Evolutionary conservation across 2,329 filamentous ascomycete genomes (phyloP).

Genomic region (Ophiosphaerella korrae): DNA sequence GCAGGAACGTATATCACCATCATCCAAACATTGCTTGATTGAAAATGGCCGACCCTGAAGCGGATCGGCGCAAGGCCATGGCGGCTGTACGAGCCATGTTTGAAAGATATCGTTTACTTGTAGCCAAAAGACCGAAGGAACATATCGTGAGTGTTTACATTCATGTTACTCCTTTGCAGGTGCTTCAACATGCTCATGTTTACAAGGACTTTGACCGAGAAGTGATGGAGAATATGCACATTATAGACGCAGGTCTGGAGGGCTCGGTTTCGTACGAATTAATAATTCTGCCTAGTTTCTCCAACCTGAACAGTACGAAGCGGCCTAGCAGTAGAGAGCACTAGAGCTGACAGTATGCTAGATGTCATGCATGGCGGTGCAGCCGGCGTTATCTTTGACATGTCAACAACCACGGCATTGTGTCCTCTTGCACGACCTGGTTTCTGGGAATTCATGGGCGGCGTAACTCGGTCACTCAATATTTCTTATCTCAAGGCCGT

Average conservation of each 20-base stretch:
- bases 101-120: conserved; percentile 43
- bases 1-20: not conserved
- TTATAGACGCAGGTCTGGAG: conserved; percentile 44
- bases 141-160: conserved; percentile 35
- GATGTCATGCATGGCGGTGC: conserved; percentile 51
- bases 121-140: conserved; percentile 33
- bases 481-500: conserved; percentile 59
- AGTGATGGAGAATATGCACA: conserved; percentile 45
- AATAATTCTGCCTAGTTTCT: conserved; percentile 41
- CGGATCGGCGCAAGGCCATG: conserved; percentile 41
- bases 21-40: not conserved
- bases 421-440: conserved; percentile 55
- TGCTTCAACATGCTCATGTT: conserved; percentile 3
- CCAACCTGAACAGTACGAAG: conserved; percentile 47
- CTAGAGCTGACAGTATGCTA: conserved; percentile 12
- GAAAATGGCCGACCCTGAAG: conserved; percentile 29
- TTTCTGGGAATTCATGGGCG: conserved; percentile 60
- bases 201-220: conserved; percentile 44
- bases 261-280: conserved; percentile 45
- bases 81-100: conserved; percentile 45
- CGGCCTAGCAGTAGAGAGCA: not conserved
- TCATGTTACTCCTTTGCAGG: not conserved
- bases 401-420: conserved; percentile 55
- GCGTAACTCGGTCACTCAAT: conserved; percentile 57
- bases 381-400: conserved; percentile 48